A percentile compares a stretch with the other conserved stretches of the same genome.
These are phyloP conservation scores for Solanum pennellii DNA, from an alignment of 257 asterid genomes.

Conservation along the genomic window DNA sequence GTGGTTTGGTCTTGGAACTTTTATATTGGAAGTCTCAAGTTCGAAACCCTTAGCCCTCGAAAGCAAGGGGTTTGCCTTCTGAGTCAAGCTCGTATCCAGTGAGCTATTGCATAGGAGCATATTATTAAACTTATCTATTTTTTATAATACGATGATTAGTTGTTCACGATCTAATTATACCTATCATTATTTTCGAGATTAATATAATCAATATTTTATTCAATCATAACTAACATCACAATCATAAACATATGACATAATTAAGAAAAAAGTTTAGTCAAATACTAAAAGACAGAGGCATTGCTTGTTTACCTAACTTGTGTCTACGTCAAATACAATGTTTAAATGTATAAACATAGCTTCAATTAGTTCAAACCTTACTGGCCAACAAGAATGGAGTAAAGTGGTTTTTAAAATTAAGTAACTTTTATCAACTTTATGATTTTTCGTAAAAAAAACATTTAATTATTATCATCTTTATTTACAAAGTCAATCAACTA, in stretches of 20 bases:
- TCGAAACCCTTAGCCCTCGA: too few species aligned
- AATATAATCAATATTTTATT: not conserved
- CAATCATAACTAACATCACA: not conserved
- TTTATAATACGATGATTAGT: not conserved
- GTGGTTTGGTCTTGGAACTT: too few species aligned
- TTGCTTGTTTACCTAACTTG: not conserved
- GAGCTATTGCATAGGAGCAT: too few species aligned
- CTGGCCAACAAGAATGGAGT: not conserved
- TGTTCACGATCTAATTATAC: not conserved
- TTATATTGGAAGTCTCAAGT: too few species aligned
- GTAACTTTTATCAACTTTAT: not conserved
- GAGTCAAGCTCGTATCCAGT: too few species aligned
- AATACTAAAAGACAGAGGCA: not conserved
- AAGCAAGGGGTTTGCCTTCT: too few species aligned
- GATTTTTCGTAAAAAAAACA: accelerated
- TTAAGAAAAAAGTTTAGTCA: not conserved
- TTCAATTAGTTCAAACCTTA: not conserved
- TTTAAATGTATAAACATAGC: not conserved
- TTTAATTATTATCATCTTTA: too few species aligned
- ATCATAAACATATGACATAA: not conserved
- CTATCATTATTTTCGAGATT: not conserved
- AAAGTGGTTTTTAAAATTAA: not conserved
- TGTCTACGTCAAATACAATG: not conserved
- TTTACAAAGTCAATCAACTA: too few species aligned
- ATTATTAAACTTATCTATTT: not conserved